Base-by-base conservation (phyloP, 148 eudicot species). In the Vaccinium myrtillus region DNA sequence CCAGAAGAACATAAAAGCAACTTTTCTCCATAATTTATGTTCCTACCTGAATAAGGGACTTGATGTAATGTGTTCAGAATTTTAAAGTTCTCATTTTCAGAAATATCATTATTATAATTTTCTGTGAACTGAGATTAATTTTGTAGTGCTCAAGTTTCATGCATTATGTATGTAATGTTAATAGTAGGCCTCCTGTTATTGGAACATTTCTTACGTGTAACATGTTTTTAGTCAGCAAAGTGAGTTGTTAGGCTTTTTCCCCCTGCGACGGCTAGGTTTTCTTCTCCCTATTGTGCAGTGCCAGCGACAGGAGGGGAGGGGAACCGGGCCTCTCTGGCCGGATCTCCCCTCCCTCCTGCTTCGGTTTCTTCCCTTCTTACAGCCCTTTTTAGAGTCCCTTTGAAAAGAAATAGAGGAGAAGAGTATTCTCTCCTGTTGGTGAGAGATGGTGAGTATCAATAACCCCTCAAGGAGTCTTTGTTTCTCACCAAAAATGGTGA, bases 1-100 rank as follows among this genome's bases (percentile, higher is more conserved):
- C 91, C 87, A 86, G 39, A 77, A 73, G 85, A 83, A 87, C 90
- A 86, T 89, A 87, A 87, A 67, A 84, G 87, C 48, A 46, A 27
- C 16, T 65, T 70, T 30, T 16, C 21, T 39, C 48, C 81, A 53
- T 80, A 69, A 81, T 71, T 78, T 84, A 73, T 83, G 56, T 54
- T 53, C 69, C 81, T 78, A 84, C 51, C 80, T 56, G 1, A 88
- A 79, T 77, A 84, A 88, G 87, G 77, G 83, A 59, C 69, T 70
- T 48, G 71, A 78, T 80, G 67, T 82, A 49, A 80, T 79, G 58
- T 74, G 36, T 9, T 53, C 53, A 58, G 46, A 80, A 16, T 30
- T 49, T 76, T 82, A 3, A 21, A 63, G 53, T 18, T 81, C 11
- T 81, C 39, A 56, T 81, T 81, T 63, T 81, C 18, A 46, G 14